Conservation (phyloP, 108 stramenopile genomes). For the Pseudonitzschia delicatissima region DNA sequence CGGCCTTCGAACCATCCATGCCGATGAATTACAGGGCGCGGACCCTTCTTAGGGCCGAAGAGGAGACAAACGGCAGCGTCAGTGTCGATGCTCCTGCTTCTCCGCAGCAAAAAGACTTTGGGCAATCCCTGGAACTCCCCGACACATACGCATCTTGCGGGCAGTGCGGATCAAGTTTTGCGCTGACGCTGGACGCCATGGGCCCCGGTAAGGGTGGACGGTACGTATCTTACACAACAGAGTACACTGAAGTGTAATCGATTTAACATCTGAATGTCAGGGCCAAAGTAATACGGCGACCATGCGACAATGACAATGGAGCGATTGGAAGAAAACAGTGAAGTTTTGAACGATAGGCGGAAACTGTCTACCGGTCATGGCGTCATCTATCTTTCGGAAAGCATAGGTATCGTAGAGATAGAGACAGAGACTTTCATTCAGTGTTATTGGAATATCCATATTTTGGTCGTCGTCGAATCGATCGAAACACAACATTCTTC, state of each 20-base stretch:
- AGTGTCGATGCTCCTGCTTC: background rate
- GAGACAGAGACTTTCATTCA: too few species aligned
- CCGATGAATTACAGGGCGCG: background rate
- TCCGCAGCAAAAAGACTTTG: constrained; percentile 21
- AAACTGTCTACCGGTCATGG: too few species aligned
- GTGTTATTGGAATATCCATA: too few species aligned
- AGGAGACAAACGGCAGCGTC: background rate
- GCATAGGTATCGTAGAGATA: too few species aligned
- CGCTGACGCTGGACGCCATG: constrained; percentile 55
- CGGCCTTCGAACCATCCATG: background rate
- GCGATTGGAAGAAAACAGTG: too few species aligned
- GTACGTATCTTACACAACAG: too few species aligned
- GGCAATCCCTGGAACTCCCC: constrained; percentile 26
- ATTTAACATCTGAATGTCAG: too few species aligned
- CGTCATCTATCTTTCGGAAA: too few species aligned
- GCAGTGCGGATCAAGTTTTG: constrained; percentile 58
- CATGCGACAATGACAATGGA: too few species aligned
- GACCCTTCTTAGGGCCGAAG: background rate
- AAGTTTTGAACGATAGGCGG: too few species aligned
- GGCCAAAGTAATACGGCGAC: too few species aligned
- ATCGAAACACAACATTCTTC: background rate
- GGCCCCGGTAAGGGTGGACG: constrained; percentile 53
- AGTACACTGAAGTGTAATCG: too few species aligned
- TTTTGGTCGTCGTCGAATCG: background rate
- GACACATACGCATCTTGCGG: constrained; percentile 62